phyloP scores from a whole-genome alignment of 768 basidiomycete species.

The Tricholoma sp. region DNA sequence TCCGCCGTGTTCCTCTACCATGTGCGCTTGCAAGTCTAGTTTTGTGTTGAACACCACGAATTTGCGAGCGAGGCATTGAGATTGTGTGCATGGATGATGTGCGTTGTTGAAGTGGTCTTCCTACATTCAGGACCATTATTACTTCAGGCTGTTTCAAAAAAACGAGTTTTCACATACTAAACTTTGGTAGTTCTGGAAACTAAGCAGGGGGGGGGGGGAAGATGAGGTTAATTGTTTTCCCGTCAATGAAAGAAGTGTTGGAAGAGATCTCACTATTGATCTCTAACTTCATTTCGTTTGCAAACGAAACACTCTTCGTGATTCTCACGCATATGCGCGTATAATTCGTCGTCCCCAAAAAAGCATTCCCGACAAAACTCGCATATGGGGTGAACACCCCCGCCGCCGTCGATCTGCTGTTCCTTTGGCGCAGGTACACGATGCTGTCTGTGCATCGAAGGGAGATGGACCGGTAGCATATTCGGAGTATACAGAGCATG shows the following conservation, averaged over 20 bases:
- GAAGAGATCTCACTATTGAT: conserved; percentile 77
- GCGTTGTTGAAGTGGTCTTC: conserved; percentile 70
- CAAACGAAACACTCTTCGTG: conserved; percentile 98
- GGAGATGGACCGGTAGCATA: conserved; percentile 65
- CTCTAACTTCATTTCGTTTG: conserved; percentile 69
- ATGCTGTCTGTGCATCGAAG: conserved; percentile 49
- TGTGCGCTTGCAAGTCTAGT: conserved; percentile 89
- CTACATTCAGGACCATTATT: no score
- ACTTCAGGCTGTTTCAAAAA: no score
- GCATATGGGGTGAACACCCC: conserved; percentile 74
- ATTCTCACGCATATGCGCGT: conserved; percentile 83
- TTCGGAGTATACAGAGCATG: conserved; percentile 74
- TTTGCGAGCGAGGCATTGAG: conserved; percentile 75
- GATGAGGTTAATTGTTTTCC: background rate
- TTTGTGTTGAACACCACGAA: conserved; percentile 91
- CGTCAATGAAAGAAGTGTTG: background rate
- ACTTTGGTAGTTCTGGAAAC: conserved; percentile 75
- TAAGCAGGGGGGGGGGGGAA: no score
- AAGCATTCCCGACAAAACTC: conserved; percentile 91
- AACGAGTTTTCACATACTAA: conserved; percentile 44
- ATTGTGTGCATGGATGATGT: conserved; percentile 75
- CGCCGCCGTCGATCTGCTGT: conserved; percentile 62
- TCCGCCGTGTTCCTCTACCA: conserved; percentile 76
- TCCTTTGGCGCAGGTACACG: conserved; percentile 41
- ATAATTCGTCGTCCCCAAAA: conserved; percentile 93